Base-by-base conservation (phyloP, 2,329 filamentous ascomycete species). In the Hyphodiscus sp. region DNA sequence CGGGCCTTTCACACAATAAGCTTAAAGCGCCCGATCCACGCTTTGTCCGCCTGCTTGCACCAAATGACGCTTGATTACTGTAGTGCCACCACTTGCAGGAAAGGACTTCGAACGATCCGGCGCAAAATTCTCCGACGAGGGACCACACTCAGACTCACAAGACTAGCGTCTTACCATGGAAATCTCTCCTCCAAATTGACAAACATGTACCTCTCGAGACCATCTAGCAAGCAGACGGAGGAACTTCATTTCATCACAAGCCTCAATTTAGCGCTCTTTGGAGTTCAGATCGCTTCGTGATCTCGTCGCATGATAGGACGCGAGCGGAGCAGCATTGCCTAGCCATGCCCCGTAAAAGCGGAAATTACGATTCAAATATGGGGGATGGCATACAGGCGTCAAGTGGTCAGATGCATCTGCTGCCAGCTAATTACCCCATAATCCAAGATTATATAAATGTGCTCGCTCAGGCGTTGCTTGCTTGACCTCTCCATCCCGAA, bases 21-120 rank as follows among this genome's bases (percentile, higher is more conserved):
- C 52, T 51, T 54, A 48, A 54, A 49, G 41, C 45, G 52, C 48
- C 52, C 26, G 45, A 16, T 45, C 38, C 15, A 26, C 48, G 43
- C 44, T 47, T 26, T 51, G 23, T 15, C 48, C 51, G 46, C 38
- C 45, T 38, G 33, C 11, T 38, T n/a, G 11, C 47, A 20, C 23
- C 44, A 49, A 38, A 38, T 38, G 33, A 38, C 33, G 33, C 33
- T n/a, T 10, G 11, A 15, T 38, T 38, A n/a, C n/a, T n/a, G n/a
- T 33, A 38, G 11, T 38, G 33, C 33, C 5, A 38, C 33, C 33
- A n/a, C 33, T 38, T 38, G 2, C 16, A 38, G 16, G 16, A 20
- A 42, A 38, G 19, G 18, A 30, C 30, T 47, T 15, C 18, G 48
- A 54, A n/a, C 51, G 42, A 44, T 51, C 23, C 33, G 33, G 33